phyloP scores from a whole-genome alignment of 2,329 filamentous ascomycete species.

The Nothophoma quercina region DNA sequence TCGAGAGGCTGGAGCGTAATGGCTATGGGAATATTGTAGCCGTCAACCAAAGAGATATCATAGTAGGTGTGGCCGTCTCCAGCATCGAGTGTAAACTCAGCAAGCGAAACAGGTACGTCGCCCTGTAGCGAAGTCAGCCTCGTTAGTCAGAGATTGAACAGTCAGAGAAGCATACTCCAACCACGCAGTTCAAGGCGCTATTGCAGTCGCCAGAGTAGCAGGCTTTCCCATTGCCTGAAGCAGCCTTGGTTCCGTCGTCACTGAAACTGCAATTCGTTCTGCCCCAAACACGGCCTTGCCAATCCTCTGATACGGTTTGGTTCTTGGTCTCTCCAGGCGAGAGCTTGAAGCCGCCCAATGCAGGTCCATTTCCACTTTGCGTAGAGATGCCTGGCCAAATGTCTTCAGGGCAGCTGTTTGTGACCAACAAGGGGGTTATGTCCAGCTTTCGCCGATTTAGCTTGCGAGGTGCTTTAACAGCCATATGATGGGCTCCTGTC shows the following conservation, averaged over 20 bases:
- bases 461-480: slow-evolving; percentile 37
- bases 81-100: slow-evolving; percentile 79
- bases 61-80: slow-evolving; percentile 77
- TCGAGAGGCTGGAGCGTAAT: slow-evolving; percentile 61
- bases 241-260: slow-evolving; percentile 64
- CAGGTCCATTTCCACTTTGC: slow-evolving; percentile 73
- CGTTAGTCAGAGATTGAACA: background rate
- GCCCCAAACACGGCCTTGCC: slow-evolving; percentile 84
- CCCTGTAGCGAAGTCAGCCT: slow-evolving; percentile 59
- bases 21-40: slow-evolving; percentile 79
- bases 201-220: slow-evolving; percentile 82
- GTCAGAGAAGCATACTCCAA: slow-evolving; percentile 63
- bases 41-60: slow-evolving; percentile 84
- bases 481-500: slow-evolving; percentile 46
- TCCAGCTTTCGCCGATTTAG: slow-evolving; percentile 42
- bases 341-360: slow-evolving; percentile 73
- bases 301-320: slow-evolving; percentile 73
- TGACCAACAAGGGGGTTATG: slow-evolving; percentile 67
- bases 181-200: slow-evolving; percentile 71
- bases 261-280: slow-evolving; percentile 84
- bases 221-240: slow-evolving; percentile 59
- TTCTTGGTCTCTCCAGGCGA: slow-evolving; percentile 63
- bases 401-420: slow-evolving; percentile 73
- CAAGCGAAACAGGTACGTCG: slow-evolving; percentile 75
- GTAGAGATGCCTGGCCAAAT: slow-evolving; percentile 81